These are phyloP conservation scores for Dryas drummondii DNA, from an alignment of 306 rosid genomes.

Conservation along the genomic window DNA sequence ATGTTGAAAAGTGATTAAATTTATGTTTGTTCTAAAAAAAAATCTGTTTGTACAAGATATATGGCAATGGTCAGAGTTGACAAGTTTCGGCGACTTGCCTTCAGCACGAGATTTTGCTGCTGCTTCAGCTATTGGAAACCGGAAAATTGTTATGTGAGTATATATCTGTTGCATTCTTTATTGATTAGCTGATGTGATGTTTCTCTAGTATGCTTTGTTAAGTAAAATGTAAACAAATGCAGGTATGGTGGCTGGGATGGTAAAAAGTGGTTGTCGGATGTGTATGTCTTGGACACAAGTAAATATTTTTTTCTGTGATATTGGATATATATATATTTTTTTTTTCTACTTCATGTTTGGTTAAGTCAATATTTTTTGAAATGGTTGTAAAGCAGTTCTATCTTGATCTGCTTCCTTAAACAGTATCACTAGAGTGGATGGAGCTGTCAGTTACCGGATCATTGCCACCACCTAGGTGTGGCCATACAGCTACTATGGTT, in stretches of 20 bases:
- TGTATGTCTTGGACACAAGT: conserved; percentile 93
- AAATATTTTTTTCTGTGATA: conserved; percentile 25
- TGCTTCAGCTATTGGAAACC: conserved; percentile 89
- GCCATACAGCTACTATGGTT: conserved; percentile 87
- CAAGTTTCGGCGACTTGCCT: conserved; percentile 92
- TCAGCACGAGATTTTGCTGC: conserved; percentile 91
- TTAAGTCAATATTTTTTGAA: conserved; percentile 7
- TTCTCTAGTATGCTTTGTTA: conserved; percentile 18
- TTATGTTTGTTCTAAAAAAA: background rate
- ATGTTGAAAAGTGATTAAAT: background rate
- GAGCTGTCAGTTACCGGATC: conserved; percentile 81
- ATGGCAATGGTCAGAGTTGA: conserved; percentile 99
- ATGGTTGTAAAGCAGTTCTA: conserved; percentile 24
- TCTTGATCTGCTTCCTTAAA: conserved; percentile 26
- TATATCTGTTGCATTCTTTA: background rate
- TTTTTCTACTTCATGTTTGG: background rate
- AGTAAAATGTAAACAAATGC: conserved; percentile 31
- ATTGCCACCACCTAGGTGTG: conserved; percentile 92
- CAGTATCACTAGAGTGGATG: conserved; percentile 93
- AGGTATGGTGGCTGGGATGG: conserved; percentile 99
- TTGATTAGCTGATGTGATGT: background rate
- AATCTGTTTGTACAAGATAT: conserved; percentile 50
- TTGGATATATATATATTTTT: background rate
- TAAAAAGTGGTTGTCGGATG: conserved; percentile 93
- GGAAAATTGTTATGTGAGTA: conserved; percentile 83